Percentiles rank a stretch among this genome's conserved stretches.
These are phyloP conservation scores for Saccharomyces hybrid DNA, from an alignment of 1,139 yeast genomes.

Conservation along the genomic window DNA sequence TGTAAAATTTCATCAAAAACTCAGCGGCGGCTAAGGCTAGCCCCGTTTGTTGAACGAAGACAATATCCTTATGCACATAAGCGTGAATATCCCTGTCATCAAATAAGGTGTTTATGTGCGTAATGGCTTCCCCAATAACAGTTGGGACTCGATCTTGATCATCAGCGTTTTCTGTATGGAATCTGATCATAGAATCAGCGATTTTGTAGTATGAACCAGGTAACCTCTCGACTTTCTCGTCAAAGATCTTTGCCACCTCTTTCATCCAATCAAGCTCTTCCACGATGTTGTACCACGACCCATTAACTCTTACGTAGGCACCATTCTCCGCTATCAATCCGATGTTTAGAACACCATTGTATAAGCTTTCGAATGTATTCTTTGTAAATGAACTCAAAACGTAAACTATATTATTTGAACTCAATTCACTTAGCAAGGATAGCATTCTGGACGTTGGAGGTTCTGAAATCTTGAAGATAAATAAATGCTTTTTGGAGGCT, in stretches of 20 bases:
- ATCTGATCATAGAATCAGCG: constrained; percentile 65
- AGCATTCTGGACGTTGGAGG: constrained; percentile 44
- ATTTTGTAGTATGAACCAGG: constrained; percentile 66
- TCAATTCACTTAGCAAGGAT: constrained; percentile 41
- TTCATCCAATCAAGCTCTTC: constrained; percentile 40
- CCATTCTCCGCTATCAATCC: constrained; percentile 89
- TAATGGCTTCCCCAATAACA: constrained; percentile 72
- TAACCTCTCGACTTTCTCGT: constrained; percentile 62
- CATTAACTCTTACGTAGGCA: constrained; percentile 46
- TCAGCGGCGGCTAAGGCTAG: constrained; percentile 45
- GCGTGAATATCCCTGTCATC: constrained; percentile 64
- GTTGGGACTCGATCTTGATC: constrained; percentile 57
- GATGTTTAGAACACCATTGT: constrained; percentile 56
- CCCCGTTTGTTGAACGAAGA: constrained; percentile 54
- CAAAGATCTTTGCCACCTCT: constrained; percentile 59
- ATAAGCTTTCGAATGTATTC: constrained; percentile 54
- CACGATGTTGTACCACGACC: constrained; percentile 56
- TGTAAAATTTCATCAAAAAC: constrained; percentile 32
- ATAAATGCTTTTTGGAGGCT: constrained; percentile 37
- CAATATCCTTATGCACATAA: constrained; percentile 54
- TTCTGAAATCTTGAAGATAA: constrained; percentile 44
- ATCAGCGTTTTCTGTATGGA: constrained; percentile 61
- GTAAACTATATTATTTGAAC: constrained; percentile 56
- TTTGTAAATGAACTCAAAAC: constrained; percentile 58
- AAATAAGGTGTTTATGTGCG: constrained; percentile 71